Evolutionary conservation across 1,284 basidiomycete genomes (phyloP).

Genomic region (Cutaneotrichosporon daszewskae): DNA sequence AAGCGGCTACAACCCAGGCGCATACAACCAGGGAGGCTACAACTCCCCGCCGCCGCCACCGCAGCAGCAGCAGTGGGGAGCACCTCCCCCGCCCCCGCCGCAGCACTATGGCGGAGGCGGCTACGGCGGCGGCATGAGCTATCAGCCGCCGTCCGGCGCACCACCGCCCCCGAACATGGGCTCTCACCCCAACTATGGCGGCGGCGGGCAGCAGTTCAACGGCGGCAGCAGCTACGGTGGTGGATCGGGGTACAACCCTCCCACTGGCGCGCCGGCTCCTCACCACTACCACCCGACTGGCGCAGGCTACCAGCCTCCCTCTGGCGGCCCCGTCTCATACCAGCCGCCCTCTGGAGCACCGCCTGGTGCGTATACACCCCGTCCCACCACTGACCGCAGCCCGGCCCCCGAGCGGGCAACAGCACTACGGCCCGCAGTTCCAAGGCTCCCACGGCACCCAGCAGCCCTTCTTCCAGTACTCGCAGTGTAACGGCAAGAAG

Average conservation of each 20-base stretch:
- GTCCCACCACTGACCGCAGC: too few relatives aligned
- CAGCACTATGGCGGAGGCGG: too few relatives aligned
- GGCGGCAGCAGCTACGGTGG: neutral
- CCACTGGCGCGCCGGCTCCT: slow-evolving; percentile 11
- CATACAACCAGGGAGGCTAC: neutral
- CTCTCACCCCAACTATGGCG: neutral
- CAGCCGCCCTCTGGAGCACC: slow-evolving; percentile 4
- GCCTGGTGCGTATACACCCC: too few relatives aligned
- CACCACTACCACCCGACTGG: slow-evolving; percentile 11
- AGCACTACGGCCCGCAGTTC: slow-evolving; percentile 63
- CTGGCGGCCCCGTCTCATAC: neutral
- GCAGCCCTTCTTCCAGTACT: slow-evolving; percentile 70
- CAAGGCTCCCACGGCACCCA: slow-evolving; percentile 55
- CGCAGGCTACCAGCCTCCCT: slow-evolving; percentile 8
- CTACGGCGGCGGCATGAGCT: too few relatives aligned
- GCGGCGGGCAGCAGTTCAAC: too few relatives aligned
- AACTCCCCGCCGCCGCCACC: too few relatives aligned
- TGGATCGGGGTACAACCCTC: slow-evolving; percentile 9
- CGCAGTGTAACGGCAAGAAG: slow-evolving; percentile 56
- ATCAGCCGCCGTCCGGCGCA: neutral
- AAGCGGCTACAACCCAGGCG: neutral
- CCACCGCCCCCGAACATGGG: neutral
- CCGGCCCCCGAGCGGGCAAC: slow-evolving; percentile 54
- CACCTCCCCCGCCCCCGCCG: too few relatives aligned
- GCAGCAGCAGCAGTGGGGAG: too few relatives aligned